A percentile compares a stretch with the other conserved stretches of the same genome.
These are phyloP conservation scores for Apiospora saccharicola DNA, from an alignment of 2,329 filamentous ascomycete species.

Conservation along the genomic window DNA sequence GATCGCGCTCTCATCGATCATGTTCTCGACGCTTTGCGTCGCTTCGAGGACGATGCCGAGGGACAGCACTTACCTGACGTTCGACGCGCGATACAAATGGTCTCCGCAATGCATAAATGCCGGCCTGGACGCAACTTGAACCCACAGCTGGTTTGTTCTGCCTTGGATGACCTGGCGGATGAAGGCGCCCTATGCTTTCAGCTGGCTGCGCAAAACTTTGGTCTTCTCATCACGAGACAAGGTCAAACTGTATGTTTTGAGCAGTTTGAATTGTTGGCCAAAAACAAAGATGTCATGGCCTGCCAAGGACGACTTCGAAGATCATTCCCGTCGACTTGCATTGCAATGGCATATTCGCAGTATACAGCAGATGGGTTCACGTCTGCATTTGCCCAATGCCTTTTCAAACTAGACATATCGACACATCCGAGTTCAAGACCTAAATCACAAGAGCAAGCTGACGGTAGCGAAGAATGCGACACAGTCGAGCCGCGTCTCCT, in stretches of 20 bases:
- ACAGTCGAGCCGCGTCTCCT: constrained; percentile 17
- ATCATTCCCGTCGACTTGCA: constrained; percentile 21
- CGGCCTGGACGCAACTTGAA: background rate
- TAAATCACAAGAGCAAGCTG: background rate
- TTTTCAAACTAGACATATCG: constrained; percentile 12
- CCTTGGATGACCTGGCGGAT: background rate
- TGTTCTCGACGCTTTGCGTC: constrained; percentile 11
- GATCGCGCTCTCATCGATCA: background rate
- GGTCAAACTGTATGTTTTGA: constrained; percentile 19
- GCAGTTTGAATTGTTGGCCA: constrained; percentile 23
- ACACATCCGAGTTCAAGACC: constrained; percentile 23
- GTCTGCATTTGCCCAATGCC: background rate
- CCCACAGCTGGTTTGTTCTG: background rate
- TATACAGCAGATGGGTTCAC: background rate
- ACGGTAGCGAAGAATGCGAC: constrained; percentile 22
- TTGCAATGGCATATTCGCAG: constrained; percentile 2
- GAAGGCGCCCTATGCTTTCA: constrained; percentile 22
- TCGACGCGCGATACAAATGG: background rate
- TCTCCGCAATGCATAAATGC: background rate
- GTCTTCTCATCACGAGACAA: constrained; percentile 9
- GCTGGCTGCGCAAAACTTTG: constrained; percentile 24
- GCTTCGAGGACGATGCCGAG: background rate
- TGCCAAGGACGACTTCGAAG: constrained; percentile 24
- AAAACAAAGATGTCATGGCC: constrained; percentile 7
- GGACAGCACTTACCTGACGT: background rate